These are phyloP conservation scores for Xenosphaeropsis pyriputrescens DNA, from an alignment of 2,329 filamentous ascomycete species.

Conservation along the genomic window DNA sequence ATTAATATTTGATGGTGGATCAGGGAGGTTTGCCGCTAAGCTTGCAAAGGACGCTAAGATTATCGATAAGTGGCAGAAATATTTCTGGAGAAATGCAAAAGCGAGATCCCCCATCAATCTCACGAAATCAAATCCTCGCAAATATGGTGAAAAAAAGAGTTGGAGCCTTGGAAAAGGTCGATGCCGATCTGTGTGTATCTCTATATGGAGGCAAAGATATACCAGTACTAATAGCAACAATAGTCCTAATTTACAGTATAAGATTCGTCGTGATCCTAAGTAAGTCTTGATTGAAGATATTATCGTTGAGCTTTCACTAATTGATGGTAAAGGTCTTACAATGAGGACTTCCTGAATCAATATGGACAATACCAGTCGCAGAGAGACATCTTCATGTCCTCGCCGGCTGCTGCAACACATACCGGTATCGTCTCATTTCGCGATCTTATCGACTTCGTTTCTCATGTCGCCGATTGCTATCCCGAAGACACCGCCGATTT, in stretches of 20 bases:
- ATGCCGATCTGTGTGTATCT: constrained; percentile 59
- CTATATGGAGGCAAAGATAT: constrained; percentile 6
- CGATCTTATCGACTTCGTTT: constrained; percentile 85
- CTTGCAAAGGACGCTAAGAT: constrained; percentile 11
- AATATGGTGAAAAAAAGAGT: constrained; percentile 77
- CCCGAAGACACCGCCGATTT: constrained; percentile 66
- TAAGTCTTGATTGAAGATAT: constrained; percentile 23
- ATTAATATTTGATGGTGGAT: too few species aligned
- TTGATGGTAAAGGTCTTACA: constrained; percentile 50
- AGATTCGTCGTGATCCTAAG: constrained; percentile 75
- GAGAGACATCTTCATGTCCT: constrained; percentile 78
- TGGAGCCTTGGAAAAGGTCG: constrained; percentile 86
- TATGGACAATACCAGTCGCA: constrained; percentile 87
- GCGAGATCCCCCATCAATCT: constrained; percentile 1
- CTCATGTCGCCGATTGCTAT: constrained; percentile 90
- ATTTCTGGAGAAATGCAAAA: constrained; percentile 8
- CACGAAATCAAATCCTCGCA: constrained; percentile 1
- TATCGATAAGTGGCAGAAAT: constrained; percentile 14
- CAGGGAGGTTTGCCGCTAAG: neutral
- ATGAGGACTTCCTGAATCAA: constrained; percentile 76
- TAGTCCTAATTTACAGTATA: constrained; percentile 77
- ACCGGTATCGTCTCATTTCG: constrained; percentile 72
- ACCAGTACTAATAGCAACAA: constrained; percentile 9
- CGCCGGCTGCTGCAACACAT: constrained; percentile 63
- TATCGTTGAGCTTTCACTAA: constrained; percentile 1